Evolutionary conservation across 176 grass and related monocot species (phyloP).

Genomic region (Paspalum notatum): DNA sequence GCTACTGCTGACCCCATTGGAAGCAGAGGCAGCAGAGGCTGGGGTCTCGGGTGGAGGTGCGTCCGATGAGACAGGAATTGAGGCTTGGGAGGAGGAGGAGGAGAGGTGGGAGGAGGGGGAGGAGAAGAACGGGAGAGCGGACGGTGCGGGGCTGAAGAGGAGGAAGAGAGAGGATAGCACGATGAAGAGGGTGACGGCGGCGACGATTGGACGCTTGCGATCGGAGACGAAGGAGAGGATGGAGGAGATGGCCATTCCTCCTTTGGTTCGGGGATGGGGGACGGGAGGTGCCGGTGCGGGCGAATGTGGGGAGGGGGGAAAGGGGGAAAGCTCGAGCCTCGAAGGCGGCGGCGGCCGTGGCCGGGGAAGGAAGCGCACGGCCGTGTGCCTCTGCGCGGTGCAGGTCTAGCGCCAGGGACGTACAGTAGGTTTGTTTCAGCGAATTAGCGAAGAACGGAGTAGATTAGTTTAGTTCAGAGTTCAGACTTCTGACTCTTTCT

Average conservation of each 20-base stretch:
- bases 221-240: conserved; percentile 56
- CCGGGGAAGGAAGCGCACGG: conserved; percentile 27
- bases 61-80: neutral
- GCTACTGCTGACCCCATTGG: neutral
- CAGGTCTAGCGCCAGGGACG: neutral
- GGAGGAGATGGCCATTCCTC: conserved; percentile 51
- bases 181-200: conserved; percentile 47
- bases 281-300: neutral
- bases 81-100: conserved; percentile 19
- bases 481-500: neutral
- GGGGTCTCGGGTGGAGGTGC: neutral
- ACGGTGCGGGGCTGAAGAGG: conserved; percentile 44
- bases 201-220: conserved; percentile 48
- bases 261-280: neutral
- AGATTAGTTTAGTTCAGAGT: neutral
- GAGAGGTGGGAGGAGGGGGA: conserved; percentile 28
- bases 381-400: neutral
- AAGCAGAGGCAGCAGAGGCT: neutral
- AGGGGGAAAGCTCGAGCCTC: neutral
- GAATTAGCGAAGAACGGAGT: neutral
- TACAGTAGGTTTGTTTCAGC: conserved; percentile 9
- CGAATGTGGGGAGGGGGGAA: neutral
- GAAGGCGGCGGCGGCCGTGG: conserved; percentile 18
- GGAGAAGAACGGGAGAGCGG: conserved; percentile 36
- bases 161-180: conserved; percentile 50